Evolutionary conservation across 768 basidiomycete species (phyloP), one percentile per base, ranked within the genome.

Genomic region (Ephemerocybe angulata): DNA sequence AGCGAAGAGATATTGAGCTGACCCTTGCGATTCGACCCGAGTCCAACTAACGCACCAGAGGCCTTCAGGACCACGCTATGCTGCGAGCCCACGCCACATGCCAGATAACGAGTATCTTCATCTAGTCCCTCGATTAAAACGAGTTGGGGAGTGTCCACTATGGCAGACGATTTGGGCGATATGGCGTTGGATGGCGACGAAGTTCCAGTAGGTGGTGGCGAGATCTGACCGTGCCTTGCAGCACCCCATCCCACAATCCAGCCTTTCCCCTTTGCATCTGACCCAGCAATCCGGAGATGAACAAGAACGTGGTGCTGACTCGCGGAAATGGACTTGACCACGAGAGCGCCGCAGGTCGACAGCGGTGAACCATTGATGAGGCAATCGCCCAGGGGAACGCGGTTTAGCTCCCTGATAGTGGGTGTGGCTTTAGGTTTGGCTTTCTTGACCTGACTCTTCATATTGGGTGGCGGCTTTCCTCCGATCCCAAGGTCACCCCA

Each of bases 201-300:
- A 1, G 13, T 28, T 48, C 46, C 4, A 21, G 35, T 24, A 66
- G 58, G 3, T 88, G 90, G 28, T 17, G n/a, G n/a, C n/a, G 46
- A 48, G 1, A 98, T 79, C 64, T 98, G 93, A 3, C 93, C 92
- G 62, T 95, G 92, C 29, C 95, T 76, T 13, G 83, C 80, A 2
- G 85, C 74, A 4, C 94, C 95, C 94, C 95, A 98, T 6, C 93
- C 94, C 4, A 86, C 75, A 12, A 79, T 25, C 42, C 69, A 50
- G 4, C 58, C 42, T 19, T 58, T 53, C 21, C 63, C 62, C 49
- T 70, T 64, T 2, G 53, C 49, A 22, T 61, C 42, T 12, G 65
- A 56, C 17, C 33, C 33, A 8, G 19, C 8, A 63, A 58, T 43
- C 13, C 65, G 62, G 15, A 90, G 52, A 17, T 76, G 70, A 4